A percentile compares a stretch with the other conserved stretches of the same genome.
Conservation (phyloP, 768 basidiomycete species). For the Dictyophora rubrovolvata region DNA sequence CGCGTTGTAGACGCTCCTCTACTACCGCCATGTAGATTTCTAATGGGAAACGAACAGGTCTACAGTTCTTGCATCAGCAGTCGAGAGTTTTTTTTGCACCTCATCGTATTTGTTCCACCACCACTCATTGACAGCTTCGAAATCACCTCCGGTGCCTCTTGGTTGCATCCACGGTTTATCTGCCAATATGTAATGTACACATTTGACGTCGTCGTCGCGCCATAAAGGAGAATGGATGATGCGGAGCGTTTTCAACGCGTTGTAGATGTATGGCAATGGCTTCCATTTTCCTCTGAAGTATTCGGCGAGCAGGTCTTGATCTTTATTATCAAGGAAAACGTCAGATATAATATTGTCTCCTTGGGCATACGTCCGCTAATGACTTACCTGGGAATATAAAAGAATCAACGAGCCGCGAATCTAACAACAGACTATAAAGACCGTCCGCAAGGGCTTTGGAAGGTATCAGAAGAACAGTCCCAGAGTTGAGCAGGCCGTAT, state of each 20-base stretch:
- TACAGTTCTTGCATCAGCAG: not conserved
- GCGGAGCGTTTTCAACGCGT: constrained; percentile 83
- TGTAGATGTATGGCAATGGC: constrained; percentile 79
- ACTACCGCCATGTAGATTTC: too few species aligned
- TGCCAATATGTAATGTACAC: constrained; percentile 76
- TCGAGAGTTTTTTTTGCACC: constrained; percentile 14
- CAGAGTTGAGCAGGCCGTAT: constrained; percentile 80
- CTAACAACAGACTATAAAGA: constrained; percentile 48
- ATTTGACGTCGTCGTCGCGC: constrained; percentile 77
- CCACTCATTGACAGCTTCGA: constrained; percentile 52
- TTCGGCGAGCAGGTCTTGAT: constrained; percentile 83
- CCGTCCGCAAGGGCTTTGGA: constrained; percentile 42
- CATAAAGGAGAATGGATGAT: constrained; percentile 64
- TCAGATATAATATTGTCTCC: not conserved
- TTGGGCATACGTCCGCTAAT: not conserved
- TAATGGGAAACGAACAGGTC: not conserved
- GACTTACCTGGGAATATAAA: constrained; percentile 5
- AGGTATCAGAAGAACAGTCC: constrained; percentile 77
- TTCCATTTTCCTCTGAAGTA: constrained; percentile 73
- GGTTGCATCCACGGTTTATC: constrained; percentile 81
- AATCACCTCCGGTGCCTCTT: constrained; percentile 34
- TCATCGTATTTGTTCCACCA: constrained; percentile 69
- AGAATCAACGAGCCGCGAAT: constrained; percentile 39
- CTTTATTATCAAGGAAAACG: constrained; percentile 56
- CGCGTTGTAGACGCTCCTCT: too few species aligned